Conservation (phyloP, 164 flowering plant species). For the Amborella trichopoda region DNA sequence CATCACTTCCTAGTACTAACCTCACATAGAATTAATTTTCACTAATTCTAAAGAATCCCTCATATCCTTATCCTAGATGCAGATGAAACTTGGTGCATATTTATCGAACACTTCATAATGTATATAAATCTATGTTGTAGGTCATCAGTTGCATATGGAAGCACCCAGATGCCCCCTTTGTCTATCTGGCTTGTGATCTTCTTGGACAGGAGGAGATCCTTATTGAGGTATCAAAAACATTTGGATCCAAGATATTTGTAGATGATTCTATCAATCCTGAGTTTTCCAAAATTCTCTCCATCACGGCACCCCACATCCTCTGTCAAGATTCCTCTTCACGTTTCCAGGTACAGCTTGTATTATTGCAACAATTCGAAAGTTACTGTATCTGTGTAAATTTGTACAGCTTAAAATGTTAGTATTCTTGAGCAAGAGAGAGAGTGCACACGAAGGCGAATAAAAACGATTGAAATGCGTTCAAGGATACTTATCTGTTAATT, state of each 20-base stretch:
- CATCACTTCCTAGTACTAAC: no score
- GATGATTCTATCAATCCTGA: slow-evolving; percentile 38
- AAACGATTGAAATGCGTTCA: no score
- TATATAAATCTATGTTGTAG: slow-evolving; percentile 19
- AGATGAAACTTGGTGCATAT: no score
- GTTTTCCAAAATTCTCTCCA: slow-evolving; percentile 30
- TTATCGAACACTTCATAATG: no score
- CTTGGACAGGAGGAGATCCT: slow-evolving; percentile 87
- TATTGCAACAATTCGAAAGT: background rate
- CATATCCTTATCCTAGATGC: no score
- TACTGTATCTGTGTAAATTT: no score
- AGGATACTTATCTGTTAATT: background rate
- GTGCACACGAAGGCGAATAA: no score
- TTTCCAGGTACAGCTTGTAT: slow-evolving; percentile 13
- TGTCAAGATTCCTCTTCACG: slow-evolving; percentile 58
- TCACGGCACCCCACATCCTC: slow-evolving; percentile 51
- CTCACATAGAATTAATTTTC: no score
- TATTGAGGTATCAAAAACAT: slow-evolving; percentile 45
- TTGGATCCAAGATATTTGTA: slow-evolving; percentile 72
- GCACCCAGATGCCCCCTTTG: slow-evolving; percentile 64
- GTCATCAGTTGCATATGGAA: slow-evolving; percentile 88
- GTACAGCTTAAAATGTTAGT: no score
- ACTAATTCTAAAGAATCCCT: no score
- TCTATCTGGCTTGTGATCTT: slow-evolving; percentile 68
- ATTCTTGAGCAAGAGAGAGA: no score